phyloP scores from a whole-genome alignment of 768 basidiomycete species.

The Boletales sp. region DNA sequence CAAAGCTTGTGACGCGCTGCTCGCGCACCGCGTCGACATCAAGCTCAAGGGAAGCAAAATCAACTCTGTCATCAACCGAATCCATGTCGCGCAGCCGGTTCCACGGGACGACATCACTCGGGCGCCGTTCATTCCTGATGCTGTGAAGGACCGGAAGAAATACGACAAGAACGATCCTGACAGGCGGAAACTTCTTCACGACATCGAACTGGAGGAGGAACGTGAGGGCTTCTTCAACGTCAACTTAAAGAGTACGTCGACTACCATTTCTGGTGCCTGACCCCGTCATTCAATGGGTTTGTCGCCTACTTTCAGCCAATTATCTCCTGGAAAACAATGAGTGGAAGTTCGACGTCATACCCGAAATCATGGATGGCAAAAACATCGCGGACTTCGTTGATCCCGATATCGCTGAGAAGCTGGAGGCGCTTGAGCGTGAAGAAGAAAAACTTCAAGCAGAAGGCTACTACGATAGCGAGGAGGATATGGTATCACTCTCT shows the following conservation, averaged over 20 bases:
- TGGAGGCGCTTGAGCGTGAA: conserved; percentile 95
- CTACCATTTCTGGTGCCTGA: neutral
- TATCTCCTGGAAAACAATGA: conserved; percentile 85
- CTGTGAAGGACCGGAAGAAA: conserved; percentile 68
- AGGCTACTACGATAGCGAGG: conserved; percentile 92
- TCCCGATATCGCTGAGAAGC: conserved; percentile 93
- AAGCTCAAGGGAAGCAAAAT: conserved; percentile 95
- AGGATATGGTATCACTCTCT: conserved; percentile 63
- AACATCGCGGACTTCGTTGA: conserved; percentile 99
- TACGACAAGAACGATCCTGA: conserved; percentile 87
- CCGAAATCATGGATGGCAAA: conserved; percentile 99
- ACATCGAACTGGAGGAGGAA: conserved; percentile 82
- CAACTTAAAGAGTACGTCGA: conserved; percentile 73
- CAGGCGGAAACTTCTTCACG: conserved; percentile 68
- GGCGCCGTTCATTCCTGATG: conserved; percentile 86
- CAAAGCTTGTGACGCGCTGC: conserved; percentile 90
- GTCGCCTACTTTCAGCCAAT: conserved; percentile 58
- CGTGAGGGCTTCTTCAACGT: conserved; percentile 90
- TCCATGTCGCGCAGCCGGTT: conserved; percentile 92
- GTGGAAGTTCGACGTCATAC: conserved; percentile 96
- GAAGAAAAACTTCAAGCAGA: conserved; percentile 92
- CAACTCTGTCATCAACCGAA: conserved; percentile 88
- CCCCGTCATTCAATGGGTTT: conserved; percentile 1
- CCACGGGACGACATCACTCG: conserved; percentile 87
- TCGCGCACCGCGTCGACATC: conserved; percentile 90